phyloP scores from a whole-genome alignment of 2,329 filamentous ascomycete species.

The Rutstroemia sp. region DNA sequence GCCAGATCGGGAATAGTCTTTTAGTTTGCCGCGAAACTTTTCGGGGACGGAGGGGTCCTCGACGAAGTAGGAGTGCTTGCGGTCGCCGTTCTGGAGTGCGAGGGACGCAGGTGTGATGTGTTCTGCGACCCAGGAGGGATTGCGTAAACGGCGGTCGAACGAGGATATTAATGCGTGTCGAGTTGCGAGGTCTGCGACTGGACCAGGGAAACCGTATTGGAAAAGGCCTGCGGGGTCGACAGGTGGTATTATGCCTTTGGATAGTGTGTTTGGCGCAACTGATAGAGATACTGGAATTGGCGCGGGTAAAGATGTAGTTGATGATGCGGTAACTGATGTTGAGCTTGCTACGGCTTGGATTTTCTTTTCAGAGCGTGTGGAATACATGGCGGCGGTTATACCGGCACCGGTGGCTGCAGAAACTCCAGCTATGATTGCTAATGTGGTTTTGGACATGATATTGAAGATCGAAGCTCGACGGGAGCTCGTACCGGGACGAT shows the following conservation, averaged over 20 bases:
- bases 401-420: slow-evolving; percentile 72
- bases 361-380: slow-evolving; percentile 45
- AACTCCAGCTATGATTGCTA: slow-evolving; percentile 68
- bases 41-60: slow-evolving; percentile 76
- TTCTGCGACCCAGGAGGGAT: slow-evolving; percentile 91
- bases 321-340: slow-evolving; percentile 18
- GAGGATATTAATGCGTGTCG: slow-evolving; percentile 74
- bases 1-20: slow-evolving; percentile 90
- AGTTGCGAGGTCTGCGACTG: slow-evolving; percentile 72
- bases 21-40: slow-evolving; percentile 81
- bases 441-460: slow-evolving; percentile 68
- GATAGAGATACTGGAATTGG: slow-evolving; percentile 26
- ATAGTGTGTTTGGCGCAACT: slow-evolving; percentile 5
- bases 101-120: slow-evolving; percentile 91
- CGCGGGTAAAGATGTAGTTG: slow-evolving; percentile 17
- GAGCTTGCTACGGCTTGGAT: slow-evolving; percentile 26
- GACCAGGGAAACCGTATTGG: slow-evolving; percentile 88
- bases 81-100: slow-evolving; percentile 65
- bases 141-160: slow-evolving; percentile 84
- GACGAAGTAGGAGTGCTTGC: slow-evolving; percentile 73
- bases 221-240: slow-evolving; percentile 73
- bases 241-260: slow-evolving; percentile 34
- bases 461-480: not conserved
- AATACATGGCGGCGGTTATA: slow-evolving; percentile 60
- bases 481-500: slow-evolving; percentile 3